phyloP scores from a whole-genome alignment of 768 basidiomycete genomes.

The Xerocomus potaroensis region DNA sequence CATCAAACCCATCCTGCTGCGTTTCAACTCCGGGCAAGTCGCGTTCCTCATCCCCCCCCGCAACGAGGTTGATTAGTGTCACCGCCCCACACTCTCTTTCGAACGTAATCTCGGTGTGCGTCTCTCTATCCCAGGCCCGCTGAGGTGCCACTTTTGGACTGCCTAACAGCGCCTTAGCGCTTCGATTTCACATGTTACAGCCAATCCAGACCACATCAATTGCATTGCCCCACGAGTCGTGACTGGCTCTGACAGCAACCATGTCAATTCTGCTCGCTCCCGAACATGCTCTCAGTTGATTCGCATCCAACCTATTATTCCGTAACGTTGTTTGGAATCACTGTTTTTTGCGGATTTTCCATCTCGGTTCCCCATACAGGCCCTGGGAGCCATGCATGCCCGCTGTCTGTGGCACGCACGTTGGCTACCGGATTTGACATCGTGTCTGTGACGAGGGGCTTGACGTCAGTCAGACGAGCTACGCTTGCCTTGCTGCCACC shows the following conservation, averaged over 20 bases:
- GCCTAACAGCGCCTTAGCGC: no score
- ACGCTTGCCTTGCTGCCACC: no score
- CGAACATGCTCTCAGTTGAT: background rate
- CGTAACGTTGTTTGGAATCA: background rate
- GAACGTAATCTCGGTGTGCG: constrained; percentile 21
- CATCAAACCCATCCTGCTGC: no score
- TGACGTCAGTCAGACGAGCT: background rate
- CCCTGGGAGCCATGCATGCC: background rate
- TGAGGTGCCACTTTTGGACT: no score
- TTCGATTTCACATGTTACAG: constrained; percentile 49
- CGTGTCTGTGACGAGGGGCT: background rate
- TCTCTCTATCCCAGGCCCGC: no score
- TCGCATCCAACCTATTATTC: constrained; percentile 1
- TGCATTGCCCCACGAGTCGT: constrained; percentile 43
- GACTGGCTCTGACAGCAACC: constrained; percentile 28
- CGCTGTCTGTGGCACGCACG: background rate
- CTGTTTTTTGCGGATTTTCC: constrained; percentile 1
- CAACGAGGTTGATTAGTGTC: constrained; percentile 8
- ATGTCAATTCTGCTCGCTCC: constrained; percentile 25
- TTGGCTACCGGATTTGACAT: background rate
- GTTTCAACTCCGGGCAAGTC: background rate
- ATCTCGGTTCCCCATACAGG: background rate
- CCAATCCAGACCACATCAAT: constrained; percentile 40
- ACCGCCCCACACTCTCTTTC: constrained; percentile 3
- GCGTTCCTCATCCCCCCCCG: constrained; percentile 8